Evolutionary conservation across 768 basidiomycete species (phyloP).

Genomic region (Serpula lacrymans): DNA sequence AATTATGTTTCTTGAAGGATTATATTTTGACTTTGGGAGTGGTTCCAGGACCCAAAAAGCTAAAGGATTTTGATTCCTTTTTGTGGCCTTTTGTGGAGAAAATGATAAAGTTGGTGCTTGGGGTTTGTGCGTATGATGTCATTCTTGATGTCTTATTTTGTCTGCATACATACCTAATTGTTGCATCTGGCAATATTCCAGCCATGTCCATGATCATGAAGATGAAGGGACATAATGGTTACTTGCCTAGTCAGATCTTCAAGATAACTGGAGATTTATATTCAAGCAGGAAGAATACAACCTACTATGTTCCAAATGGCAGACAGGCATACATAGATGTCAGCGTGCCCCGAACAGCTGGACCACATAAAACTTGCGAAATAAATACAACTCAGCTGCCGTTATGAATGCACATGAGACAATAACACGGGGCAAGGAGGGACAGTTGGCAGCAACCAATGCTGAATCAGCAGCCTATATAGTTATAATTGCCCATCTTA

Average conservation of each 20-base stretch:
- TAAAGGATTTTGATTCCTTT: slow-evolving; percentile 37
- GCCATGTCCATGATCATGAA: slow-evolving; percentile 24
- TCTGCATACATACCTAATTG: slow-evolving; percentile 27
- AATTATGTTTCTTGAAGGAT: slow-evolving; percentile 33
- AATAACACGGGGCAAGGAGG: too few relatives aligned
- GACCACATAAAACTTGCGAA: too few relatives aligned
- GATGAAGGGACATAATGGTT: slow-evolving; percentile 43
- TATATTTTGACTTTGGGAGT: slow-evolving; percentile 36
- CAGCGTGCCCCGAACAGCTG: too few relatives aligned
- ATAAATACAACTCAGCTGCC: too few relatives aligned
- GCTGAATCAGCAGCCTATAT: too few relatives aligned
- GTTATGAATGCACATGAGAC: too few relatives aligned
- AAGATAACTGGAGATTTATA: slow-evolving; percentile 33
- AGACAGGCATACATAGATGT: too few relatives aligned
- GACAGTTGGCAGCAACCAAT: too few relatives aligned
- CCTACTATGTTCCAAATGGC: too few relatives aligned
- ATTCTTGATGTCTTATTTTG: slow-evolving; percentile 16
- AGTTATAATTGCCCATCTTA: too few relatives aligned
- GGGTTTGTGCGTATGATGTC: slow-evolving; percentile 32
- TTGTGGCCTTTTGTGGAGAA: slow-evolving; percentile 33
- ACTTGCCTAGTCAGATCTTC: slow-evolving; percentile 35
- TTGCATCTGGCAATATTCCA: slow-evolving; percentile 32
- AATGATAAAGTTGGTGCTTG: slow-evolving; percentile 29
- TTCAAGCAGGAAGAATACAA: too few relatives aligned
- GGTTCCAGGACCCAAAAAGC: slow-evolving; percentile 43